Percentiles rank a stretch among this genome's conserved stretches.
Evolutionary conservation across 306 rosid genomes (phyloP).

Genomic region (Vigna hirtella): DNA sequence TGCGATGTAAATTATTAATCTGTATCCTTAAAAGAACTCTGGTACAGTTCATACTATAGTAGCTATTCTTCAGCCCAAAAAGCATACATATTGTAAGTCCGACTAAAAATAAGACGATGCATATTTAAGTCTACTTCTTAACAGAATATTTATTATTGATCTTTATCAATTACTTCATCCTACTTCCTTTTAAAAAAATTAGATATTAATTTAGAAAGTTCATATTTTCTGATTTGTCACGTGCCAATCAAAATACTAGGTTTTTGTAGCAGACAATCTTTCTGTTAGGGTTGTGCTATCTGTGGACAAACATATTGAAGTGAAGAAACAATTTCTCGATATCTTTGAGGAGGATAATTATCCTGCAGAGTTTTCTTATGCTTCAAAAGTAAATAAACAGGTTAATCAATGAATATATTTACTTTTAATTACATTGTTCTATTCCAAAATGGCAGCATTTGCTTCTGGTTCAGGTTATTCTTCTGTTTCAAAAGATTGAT

Average conservation of each 20-base stretch:
- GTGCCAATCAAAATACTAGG: conserved; percentile 50
- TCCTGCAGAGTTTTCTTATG: conserved; percentile 66
- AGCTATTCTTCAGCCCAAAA: neutral
- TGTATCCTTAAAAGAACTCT: neutral
- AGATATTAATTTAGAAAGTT: neutral
- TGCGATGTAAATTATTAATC: too few species aligned
- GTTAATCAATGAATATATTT: neutral
- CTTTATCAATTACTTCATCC: neutral
- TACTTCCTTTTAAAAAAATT: neutral
- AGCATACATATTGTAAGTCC: too few species aligned
- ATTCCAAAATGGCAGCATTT: neutral
- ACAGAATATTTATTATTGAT: neutral
- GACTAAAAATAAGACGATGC: too few species aligned
- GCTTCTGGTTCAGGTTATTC: conserved; percentile 58
- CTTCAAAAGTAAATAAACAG: conserved; percentile 57
- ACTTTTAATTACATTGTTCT: neutral
- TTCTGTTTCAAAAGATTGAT: conserved; percentile 75
- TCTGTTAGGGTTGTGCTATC: conserved; percentile 65
- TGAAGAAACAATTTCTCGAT: conserved; percentile 61
- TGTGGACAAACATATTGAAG: conserved; percentile 57
- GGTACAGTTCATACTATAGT: neutral
- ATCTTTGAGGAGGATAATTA: conserved; percentile 53
- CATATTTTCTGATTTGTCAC: conserved; percentile 11
- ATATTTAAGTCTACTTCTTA: too few species aligned
- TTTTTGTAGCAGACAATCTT: conserved; percentile 58